Evolutionary conservation across 78 protist genomes (phyloP), one percentile per base, ranked within the genome.

Genomic region (Isochrysis galbana): DNA sequence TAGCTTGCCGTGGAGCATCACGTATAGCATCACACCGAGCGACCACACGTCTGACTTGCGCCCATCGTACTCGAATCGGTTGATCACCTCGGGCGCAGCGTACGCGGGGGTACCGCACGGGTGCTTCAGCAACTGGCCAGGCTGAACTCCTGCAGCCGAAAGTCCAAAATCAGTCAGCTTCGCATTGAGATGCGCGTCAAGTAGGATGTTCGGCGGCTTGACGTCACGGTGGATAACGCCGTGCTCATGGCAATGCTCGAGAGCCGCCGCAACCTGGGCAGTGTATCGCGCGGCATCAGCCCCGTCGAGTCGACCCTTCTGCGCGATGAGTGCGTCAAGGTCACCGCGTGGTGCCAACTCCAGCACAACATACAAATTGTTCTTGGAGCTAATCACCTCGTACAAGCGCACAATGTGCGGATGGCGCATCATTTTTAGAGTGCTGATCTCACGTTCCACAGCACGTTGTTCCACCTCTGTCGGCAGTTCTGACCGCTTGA

Each of bases 31-130:
- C 42, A 84, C 90, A 45, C 90, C 90, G 72, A 84, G 90, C 11
- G 46, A 34, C 90, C 90, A 84, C 29, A 25, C 70, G 69, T 84
- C 90, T 14, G 70, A 1, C 19, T 34, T 55, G 0, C 11, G 1
- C 22, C 72, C 72, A 46, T 48, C 84, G 88, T 94, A 94, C 46
- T 45, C 46, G 55, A 14, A 3, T 0, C 94, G 77, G 17, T 29
- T 61, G 34, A 93, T 47, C 32, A 95, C 91, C 47, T 95, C 97
- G 0, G 97, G 97, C 11, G 95, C 95, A 11, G 95, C 92, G 91
- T 95, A 93, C 54, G 88, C 42, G 21, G 95, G 95, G 5, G 95
- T 91, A 36, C 97, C 97, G 39, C 97, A 95, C 41, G 92, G 80
- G 34, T 87, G 84, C 61, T 70, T 61, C 36, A 93, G 84, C 54